Evolutionary conservation across 2,329 filamentous ascomycete species (phyloP), one percentile per base, ranked within the genome.

Genomic region (Colletotrichum noveboracense): DNA sequence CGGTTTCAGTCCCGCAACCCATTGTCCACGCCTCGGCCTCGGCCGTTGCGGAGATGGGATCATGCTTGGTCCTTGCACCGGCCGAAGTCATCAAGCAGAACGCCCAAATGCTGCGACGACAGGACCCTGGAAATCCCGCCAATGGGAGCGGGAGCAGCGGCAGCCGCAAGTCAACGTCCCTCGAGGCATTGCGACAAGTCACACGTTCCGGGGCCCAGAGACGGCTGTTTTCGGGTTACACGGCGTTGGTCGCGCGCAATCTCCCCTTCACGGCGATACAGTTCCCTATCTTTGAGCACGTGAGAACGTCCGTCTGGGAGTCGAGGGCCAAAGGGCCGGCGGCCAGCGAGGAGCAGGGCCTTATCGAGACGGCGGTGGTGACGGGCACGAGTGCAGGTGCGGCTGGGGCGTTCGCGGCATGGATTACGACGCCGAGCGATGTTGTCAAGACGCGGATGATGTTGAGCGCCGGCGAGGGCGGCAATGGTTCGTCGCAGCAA

Each of bases 41-140:
- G 2, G 93, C 92, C 3, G 85, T 92, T 18, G 96, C 94, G 2
- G 96, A 98, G 84, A 90, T 96, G 79, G 94, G 95, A 5, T 96
- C 95, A 7, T 98, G 96, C 82, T 89, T 95, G 24, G 94, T 98
- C 76, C 90, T 98, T 43, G 96, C 96, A 0, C 96, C 96, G 0
- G 95, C 95, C 16, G 96, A 98, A 83, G 95, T 98, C 9, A 91
- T 98, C 77, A 98, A 98, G 86, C 96, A 98, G 82, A 98, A 98
- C 84, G 95, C 96, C 0, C 96, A 98, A 84, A 96, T 98, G 90
- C 88, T 97, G 1, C 87, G 80, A 36, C 80, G 77, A 48, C 43
- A 48, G 71, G 80, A 80, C 77, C 26, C 78, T 75, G 18, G 56
- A 18, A 36, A 26, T 9, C 16, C 43, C 52, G 66, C 48, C 48